Evolutionary conservation across 805 yeast species (phyloP), one percentile per base, ranked within the genome.

Genomic region (Pichia membranifaciens): DNA sequence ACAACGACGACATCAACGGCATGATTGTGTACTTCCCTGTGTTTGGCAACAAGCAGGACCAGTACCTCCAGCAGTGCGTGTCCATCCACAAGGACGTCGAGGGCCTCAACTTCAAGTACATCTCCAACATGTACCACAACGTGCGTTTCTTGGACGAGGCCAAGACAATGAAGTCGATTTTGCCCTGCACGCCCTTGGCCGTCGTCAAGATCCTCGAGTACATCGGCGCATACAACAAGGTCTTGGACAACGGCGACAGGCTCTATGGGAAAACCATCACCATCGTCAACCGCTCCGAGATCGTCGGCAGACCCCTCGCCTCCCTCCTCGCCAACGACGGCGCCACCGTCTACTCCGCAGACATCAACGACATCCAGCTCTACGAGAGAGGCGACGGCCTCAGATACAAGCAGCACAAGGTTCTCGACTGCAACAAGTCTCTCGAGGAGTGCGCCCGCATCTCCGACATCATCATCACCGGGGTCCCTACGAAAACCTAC

Each of bases 1-100:
- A 72, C 25, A 91, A 90, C 59, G 78, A 75, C 47, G 56, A 63
- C 0, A 87, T 91, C 35, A 82, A 89, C 61, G 99, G 98, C 21
- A 93, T 93, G 55, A 89, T 93, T 86, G 91, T 93, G 15, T 93
- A 93, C 65, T 93, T 91, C 76, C 99, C 99, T 0, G 98, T 93
- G 2, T 93, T 87, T 67, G 96, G 96, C 3, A 87, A 87, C 61
- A 79, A 87, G 50, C 98, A 93, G 68, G 99, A 93, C 66, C 96
- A 87, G 67, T 93, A 93, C 65, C 68, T 93, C 49, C 98, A 93
- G 69, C 98, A 93, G 68, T 85, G 89, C 51, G 90, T 93, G 17
- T 72, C 89, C n/a, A 72, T 82, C 35, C 91, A 87, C 51, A 93
- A 93, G 65, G 99, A 93, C 59, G 98, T 93, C 21, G 99, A 93